Evolutionary conservation across 176 grass and related monocot genomes (phyloP).

Genomic region (Juncus inflexus): DNA sequence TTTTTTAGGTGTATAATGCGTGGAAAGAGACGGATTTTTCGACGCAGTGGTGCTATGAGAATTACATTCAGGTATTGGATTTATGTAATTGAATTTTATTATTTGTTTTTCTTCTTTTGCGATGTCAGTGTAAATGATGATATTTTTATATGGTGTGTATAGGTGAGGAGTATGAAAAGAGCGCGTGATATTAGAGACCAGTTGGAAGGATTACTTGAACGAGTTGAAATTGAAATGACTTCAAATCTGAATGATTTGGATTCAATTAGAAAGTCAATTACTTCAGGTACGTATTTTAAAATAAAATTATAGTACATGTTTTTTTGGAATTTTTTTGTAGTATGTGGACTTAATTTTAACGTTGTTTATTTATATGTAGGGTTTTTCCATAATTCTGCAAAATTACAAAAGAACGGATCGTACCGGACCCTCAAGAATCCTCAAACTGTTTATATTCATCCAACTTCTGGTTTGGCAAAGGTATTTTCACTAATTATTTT

Average conservation of each 20-base stretch:
- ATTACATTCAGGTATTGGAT: conserved; percentile 77
- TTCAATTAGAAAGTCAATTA: conserved; percentile 76
- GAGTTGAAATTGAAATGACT: conserved; percentile 88
- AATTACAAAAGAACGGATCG: conserved; percentile 82
- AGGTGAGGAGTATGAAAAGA: conserved; percentile 93
- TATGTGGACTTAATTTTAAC: not conserved
- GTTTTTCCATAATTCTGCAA: conserved; percentile 89
- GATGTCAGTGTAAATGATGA: conserved; percentile 8
- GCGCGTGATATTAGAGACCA: conserved; percentile 91
- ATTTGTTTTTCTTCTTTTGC: conserved; percentile 8
- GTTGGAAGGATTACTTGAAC: conserved; percentile 83
- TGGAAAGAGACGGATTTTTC: conserved; percentile 94
- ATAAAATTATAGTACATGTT: not conserved
- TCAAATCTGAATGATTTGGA: conserved; percentile 70
- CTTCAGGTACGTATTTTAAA: conserved; percentile 66
- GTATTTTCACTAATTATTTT: conserved; percentile 23
- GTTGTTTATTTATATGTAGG: conserved; percentile 38
- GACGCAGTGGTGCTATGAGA: conserved; percentile 95
- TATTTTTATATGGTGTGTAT: conserved; percentile 15
- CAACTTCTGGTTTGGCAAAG: conserved; percentile 89
- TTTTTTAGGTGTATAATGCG: conserved; percentile 71
- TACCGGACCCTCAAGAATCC: conserved; percentile 88
- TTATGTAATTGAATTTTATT: conserved; percentile 7
- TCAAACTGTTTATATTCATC: conserved; percentile 81
- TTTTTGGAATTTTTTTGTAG: conserved; percentile 12